Base-by-base conservation (phyloP, 2,329 filamentous ascomycete genomes). In the Penicillium sp. region DNA sequence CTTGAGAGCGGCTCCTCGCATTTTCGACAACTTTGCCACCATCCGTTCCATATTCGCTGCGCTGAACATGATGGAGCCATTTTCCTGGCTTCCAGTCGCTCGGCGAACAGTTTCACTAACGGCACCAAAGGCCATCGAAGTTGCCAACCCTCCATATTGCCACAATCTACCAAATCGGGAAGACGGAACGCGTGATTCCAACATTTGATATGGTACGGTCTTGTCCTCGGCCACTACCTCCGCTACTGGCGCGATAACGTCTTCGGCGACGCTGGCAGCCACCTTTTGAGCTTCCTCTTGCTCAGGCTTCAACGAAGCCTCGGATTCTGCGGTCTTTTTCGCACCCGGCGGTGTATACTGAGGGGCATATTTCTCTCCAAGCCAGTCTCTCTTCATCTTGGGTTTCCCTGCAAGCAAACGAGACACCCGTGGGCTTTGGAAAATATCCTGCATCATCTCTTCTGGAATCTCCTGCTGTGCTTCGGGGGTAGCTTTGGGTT, bases 1-100 rank as follows among this genome's bases (percentile, higher is more conserved):
- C 78, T 99, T 99, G 43, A 99, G 81, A n/a, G 95, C 95, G 6
- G 95, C 96, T 37, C 95, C 95, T 68, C 95, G 87, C 95, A 99
- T 99, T 23, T 91, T 89, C 3, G 93, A 98, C 3, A 99, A 83
- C 75, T 96, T 97, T 5, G 91, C 83, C 1, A 99, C 95, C 9
- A 99, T 83, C 48, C 96, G 85, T 72, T 98, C 93, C 85, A 98
- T 92, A 69, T 99, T 99, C 10, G 82, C 87, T 6, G 91, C 84
- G 73, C 91, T 98, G 55, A 99, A 85, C 78, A 99, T 87, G 9
- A 96, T 80, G 1, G 93, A 96, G 1, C 92, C 91, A 49, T 71
- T 72, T 16, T 69, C 81, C 54, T 84, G 80, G 54, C 87, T 85
- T 7, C 92, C 91, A 35, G 93, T 88, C 2, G 88, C 88, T 58